These are phyloP conservation scores for Suillus variegatus DNA, from an alignment of 768 basidiomycete species.

Conservation along the genomic window DNA sequence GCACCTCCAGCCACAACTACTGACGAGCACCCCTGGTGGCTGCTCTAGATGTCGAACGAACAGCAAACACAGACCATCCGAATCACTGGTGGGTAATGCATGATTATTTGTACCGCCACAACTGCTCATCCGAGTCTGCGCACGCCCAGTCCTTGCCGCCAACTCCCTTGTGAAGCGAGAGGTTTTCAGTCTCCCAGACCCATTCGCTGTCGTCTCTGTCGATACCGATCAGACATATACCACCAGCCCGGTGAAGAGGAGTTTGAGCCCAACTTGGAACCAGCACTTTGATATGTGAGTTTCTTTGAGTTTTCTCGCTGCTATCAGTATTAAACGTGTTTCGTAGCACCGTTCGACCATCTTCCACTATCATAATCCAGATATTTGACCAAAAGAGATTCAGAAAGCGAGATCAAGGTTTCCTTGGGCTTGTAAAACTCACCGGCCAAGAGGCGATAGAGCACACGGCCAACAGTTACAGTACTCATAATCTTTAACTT, in stretches of 20 bases:
- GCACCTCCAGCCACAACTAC: background rate
- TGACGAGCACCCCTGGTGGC: background rate
- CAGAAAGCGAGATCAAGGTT: constrained; percentile 84
- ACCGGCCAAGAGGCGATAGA: constrained; percentile 54
- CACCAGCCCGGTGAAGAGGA: constrained; percentile 69
- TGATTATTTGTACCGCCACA: background rate
- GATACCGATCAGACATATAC: constrained; percentile 83
- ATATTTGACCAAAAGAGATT: constrained; percentile 91
- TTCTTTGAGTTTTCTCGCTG: constrained; percentile 7
- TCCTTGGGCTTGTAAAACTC: constrained; percentile 60
- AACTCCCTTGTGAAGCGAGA: constrained; percentile 75
- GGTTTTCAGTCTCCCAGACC: constrained; percentile 80
- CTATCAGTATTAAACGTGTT: constrained; percentile 9
- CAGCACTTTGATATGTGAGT: constrained; percentile 85
- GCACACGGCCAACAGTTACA: constrained; percentile 47
- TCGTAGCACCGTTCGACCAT: constrained; percentile 65
- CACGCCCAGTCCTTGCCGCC: constrained; percentile 72
- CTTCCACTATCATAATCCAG: constrained; percentile 79
- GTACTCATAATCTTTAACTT: constrained; percentile 30
- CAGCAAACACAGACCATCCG: background rate
- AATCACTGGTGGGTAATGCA: background rate
- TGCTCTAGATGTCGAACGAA: constrained; percentile 6
- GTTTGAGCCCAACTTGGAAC: constrained; percentile 77
- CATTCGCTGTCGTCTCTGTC: constrained; percentile 85
- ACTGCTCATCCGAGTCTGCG: background rate